Conservation (phyloP, 225 moss, liverwort and hornwort genomes). For the Ulota crispa region DNA sequence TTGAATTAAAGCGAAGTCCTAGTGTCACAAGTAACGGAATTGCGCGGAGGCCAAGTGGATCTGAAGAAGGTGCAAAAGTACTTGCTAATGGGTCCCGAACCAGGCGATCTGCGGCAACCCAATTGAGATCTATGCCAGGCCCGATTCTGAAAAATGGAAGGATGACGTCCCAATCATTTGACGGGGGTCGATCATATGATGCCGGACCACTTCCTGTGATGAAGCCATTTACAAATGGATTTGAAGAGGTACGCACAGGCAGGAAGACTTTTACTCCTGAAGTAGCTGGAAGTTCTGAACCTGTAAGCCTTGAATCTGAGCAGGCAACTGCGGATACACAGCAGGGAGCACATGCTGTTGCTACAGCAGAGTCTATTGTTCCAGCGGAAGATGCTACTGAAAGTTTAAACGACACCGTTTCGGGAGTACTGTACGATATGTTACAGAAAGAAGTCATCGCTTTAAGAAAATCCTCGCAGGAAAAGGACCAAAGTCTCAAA, state of each 20-base stretch:
- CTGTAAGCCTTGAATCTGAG: slow-evolving; percentile 32
- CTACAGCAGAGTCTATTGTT: slow-evolving; percentile 30
- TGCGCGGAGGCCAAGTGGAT: slow-evolving; percentile 41
- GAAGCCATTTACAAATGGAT: slow-evolving; percentile 59
- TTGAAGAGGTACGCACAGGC: slow-evolving; percentile 53
- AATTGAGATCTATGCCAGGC: slow-evolving; percentile 54
- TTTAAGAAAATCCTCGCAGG: slow-evolving; percentile 57
- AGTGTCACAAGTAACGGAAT: slow-evolving; percentile 48
- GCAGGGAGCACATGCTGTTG: slow-evolving; percentile 24
- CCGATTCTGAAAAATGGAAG: slow-evolving; percentile 56
- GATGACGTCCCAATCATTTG: slow-evolving; percentile 61
- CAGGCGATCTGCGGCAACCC: slow-evolving; percentile 54
- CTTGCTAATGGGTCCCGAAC: slow-evolving; percentile 59
- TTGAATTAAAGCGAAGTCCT: slow-evolving; percentile 45
- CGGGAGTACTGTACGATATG: slow-evolving; percentile 70
- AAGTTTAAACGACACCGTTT: slow-evolving; percentile 41
- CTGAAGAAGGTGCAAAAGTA: slow-evolving; percentile 50
- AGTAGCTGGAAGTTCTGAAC: slow-evolving; percentile 25
- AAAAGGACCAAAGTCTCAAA: slow-evolving; percentile 63
- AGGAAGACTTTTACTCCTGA: slow-evolving; percentile 32
- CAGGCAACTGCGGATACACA: slow-evolving; percentile 31
- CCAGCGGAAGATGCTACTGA: slow-evolving; percentile 36
- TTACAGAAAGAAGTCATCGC: slow-evolving; percentile 66
- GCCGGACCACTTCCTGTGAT: slow-evolving; percentile 34
- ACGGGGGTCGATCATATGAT: slow-evolving; percentile 56